Base-by-base conservation (phyloP, 2,329 filamentous ascomycete species). In the Blastomyces parvus region DNA sequence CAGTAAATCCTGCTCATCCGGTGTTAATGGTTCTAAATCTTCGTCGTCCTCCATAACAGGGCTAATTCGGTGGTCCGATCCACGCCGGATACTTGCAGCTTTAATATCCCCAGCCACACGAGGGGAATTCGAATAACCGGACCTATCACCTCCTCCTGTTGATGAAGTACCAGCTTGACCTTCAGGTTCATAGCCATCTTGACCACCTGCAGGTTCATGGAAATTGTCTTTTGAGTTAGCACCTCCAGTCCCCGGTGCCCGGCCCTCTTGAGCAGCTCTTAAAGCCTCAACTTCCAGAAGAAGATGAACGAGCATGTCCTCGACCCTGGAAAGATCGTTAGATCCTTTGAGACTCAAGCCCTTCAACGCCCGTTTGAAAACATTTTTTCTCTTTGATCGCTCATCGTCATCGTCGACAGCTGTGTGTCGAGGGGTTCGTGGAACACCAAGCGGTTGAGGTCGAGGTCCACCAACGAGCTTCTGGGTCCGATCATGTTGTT, bases 331-430 rank as follows among this genome's bases (percentile, higher is more conserved):
- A 60, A 97, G 83, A 69, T 99, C 94, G 70, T 89, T 93, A 8
- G 88, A 87, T 60, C 91, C 93, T 79, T 94, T 95, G 72, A 88
- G 84, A 69, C 91, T 91, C 59, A 99, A 81, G 2, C 92, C 92
- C 73, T 95, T 93, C 59, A 99, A 81, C n/a, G 94, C 94, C 66
- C 93, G 87, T 70, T 88, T 89, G 79, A 97, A 94, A n/a, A 99
- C 84, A 72, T 91, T 96, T 76, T 91, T 89, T 73, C 91, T 91
- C 83, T 97, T 97, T 55, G 84, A 82, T 27, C 87, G 81, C 50
- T 87, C 84, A 40, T 85, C 83, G 22, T 84, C 82, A 9, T 84
- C 81, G 14, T 78, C 73, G 9, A 74, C 73, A 30, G 77, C 79
- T 68, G 71, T 72, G 64, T 80, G 80, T 50, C 79, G 79, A 63